Evolutionary conservation across 805 yeast species (phyloP), one percentile per base, ranked within the genome.

Genomic region (Yamadazyma paraphyllophila): DNA sequence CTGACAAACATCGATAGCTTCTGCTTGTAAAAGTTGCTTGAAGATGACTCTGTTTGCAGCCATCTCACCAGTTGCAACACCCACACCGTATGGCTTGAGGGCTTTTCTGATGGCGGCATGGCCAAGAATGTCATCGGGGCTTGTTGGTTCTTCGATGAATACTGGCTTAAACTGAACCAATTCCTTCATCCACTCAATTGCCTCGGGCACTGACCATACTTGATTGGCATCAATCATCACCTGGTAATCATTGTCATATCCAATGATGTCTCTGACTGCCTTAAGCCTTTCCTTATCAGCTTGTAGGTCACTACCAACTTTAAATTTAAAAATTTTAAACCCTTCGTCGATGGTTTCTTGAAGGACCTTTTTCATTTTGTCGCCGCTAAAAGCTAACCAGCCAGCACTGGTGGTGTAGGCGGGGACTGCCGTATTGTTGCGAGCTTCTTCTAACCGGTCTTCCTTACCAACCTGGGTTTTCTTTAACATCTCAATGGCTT

Each of bases 321-420:
- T 71, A 53, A 71, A 62, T 53, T 71, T 71, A 61, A 71, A 70
- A 40, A 61, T 56, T 24, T 58, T 63, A 58, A 63, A 71, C n/a
- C 76, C 75, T 34, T 59, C 57, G 27, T 53, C 67, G 32, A 66
- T 48, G 36, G 70, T 60, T 43, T 67, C 66, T 35, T 56, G 46
- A 27, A 50, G 37, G 4, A 45, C 44, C 12, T 48, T 41, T 37
- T 62, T 61, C 70, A 70, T 69, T 45, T 69, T 70, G 24, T 71
- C 74, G 35, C 68, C 76, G 29, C 57, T 50, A 49, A 65, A 71
- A 6, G 72, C 74, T 13, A 71, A 57, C 76, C 76, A 71, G 13
- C 76, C 76, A 4, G 76, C 74, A 30, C 71, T 59, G n/a, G 76
- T 71, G 25, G 76, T 70, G 50, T 71, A 71, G 4, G 71, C 71